Percentiles rank a stretch among this genome's conserved stretches.
Evolutionary conservation across 2,329 filamentous ascomycete genomes (phyloP).

Genomic region (Domatiomyces catenatus): DNA sequence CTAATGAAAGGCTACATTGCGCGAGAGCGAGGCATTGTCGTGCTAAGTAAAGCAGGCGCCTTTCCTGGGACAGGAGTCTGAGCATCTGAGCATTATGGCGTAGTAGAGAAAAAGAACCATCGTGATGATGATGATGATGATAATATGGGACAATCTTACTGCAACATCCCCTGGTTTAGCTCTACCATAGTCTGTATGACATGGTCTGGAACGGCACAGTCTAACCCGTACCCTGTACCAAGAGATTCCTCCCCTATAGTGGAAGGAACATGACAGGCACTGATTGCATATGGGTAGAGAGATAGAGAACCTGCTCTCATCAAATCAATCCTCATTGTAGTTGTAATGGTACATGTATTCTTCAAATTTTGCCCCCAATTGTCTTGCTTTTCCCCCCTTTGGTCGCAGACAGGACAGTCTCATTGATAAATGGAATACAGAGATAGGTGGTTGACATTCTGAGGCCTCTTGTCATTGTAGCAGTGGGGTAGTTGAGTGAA

Average conservation of each 20-base stretch:
- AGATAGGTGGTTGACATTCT: neutral
- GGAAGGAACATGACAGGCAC: neutral
- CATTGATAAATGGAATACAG: neutral
- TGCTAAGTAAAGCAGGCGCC: slow-evolving; percentile 74
- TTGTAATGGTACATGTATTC: neutral
- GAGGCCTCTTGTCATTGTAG: neutral
- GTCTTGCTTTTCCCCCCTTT: neutral
- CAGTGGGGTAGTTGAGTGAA: neutral
- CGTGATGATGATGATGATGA: neutral
- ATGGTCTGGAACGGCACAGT: neutral
- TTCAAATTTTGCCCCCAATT: no score
- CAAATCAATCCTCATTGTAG: neutral
- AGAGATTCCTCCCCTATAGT: neutral
- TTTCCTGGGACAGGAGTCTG: slow-evolving; percentile 77
- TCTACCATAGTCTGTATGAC: neutral
- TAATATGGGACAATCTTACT: neutral
- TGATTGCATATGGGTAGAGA: no score
- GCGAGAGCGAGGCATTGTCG: slow-evolving; percentile 74
- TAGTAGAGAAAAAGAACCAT: neutral
- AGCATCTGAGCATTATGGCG: no score
- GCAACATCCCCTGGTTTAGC: no score
- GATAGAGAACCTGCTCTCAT: no score
- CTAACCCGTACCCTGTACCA: neutral
- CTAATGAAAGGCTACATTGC: slow-evolving; percentile 98
- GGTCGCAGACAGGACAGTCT: neutral